A percentile compares a stretch with the other conserved stretches of the same genome.
Evolutionary conservation across 768 basidiomycete species (phyloP).

Genomic region (Hydnomerulius pinastri): DNA sequence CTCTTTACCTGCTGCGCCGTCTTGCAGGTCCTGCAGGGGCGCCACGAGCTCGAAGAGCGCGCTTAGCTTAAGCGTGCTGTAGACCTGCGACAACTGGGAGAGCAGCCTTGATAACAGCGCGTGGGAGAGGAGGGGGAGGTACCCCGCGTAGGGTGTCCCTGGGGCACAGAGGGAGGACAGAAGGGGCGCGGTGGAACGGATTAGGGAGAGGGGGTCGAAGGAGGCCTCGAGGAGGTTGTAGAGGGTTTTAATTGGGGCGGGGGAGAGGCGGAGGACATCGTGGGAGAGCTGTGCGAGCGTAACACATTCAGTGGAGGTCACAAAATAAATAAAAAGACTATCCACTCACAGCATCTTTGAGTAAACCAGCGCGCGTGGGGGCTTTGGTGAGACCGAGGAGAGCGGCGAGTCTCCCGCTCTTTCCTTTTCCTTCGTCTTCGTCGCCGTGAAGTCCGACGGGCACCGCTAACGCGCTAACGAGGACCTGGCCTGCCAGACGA

Average conservation of each 20-base stretch:
- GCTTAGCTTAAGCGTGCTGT: conserved; percentile 80
- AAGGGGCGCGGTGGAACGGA: conserved; percentile 75
- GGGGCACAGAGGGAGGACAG: conserved; percentile 56
- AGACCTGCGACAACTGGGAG: conserved; percentile 89
- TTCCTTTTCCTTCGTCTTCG: conserved; percentile 57
- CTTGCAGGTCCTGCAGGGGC: conserved; percentile 67
- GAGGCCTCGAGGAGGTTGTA: conserved; percentile 90
- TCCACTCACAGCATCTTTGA: conserved; percentile 84
- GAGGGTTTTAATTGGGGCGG: conserved; percentile 69
- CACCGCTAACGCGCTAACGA: conserved; percentile 90
- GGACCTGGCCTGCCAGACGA: conserved; percentile 85
- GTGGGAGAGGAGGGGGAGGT: conserved; percentile 86
- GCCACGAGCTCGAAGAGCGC: conserved; percentile 77
- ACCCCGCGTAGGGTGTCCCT: conserved; percentile 63
- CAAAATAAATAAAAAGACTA: conserved; percentile 6
- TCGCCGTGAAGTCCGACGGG: conserved; percentile 71
- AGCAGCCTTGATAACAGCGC: conserved; percentile 91
- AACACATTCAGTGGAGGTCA: conserved; percentile 10
- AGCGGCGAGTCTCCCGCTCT: conserved; percentile 77
- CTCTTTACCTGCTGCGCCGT: too few relatives aligned
- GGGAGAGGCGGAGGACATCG: conserved; percentile 80
- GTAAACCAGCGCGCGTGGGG: conserved; percentile 83
- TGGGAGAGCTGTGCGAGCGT: conserved; percentile 87
- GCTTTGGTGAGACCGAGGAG: conserved; percentile 81
- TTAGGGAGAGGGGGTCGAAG: conserved; percentile 90